phyloP scores from a whole-genome alignment of 352 stramenopile genomes.

The Pythium rishiriense region DNA sequence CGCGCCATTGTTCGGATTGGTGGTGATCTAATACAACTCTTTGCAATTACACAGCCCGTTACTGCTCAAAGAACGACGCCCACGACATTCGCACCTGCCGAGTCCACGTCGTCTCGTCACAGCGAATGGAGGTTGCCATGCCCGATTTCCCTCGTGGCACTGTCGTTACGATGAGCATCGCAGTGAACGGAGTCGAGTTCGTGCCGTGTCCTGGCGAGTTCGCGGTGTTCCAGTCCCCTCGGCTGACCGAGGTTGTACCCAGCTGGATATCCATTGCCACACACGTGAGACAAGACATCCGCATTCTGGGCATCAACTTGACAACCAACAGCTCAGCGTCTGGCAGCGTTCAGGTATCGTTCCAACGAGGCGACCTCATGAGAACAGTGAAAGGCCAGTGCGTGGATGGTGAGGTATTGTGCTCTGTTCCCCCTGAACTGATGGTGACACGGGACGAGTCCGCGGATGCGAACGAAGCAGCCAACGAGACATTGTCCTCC shows the following conservation, averaged over 20 bases:
- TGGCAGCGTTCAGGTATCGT: slow-evolving; percentile 42
- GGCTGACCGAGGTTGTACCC: slow-evolving; percentile 51
- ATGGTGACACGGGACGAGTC: background rate
- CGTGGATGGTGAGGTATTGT: slow-evolving; percentile 29
- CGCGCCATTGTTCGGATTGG: too few species aligned
- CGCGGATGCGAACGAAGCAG: background rate
- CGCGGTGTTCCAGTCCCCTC: slow-evolving; percentile 58
- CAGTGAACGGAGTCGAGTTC: slow-evolving; percentile 74
- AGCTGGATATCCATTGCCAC: slow-evolving; percentile 46
- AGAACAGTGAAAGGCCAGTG: slow-evolving; percentile 22
- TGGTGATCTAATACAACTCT: background rate
- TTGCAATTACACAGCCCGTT: slow-evolving; percentile 9
- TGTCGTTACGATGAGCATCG: slow-evolving; percentile 46
- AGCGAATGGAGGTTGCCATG: slow-evolving; percentile 54
- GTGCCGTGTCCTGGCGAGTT: slow-evolving; percentile 47
- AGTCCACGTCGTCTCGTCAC: slow-evolving; percentile 41
- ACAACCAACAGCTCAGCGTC: slow-evolving; percentile 27
- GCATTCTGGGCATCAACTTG: slow-evolving; percentile 61
- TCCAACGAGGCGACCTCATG: slow-evolving; percentile 27
- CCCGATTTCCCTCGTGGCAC: slow-evolving; percentile 61
- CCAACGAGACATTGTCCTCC: slow-evolving; percentile 9
- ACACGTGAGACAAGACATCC: slow-evolving; percentile 23
- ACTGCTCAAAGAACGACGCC: slow-evolving; percentile 27
- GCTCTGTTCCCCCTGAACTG: slow-evolving; percentile 14
- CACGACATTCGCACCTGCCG: slow-evolving; percentile 36